These are phyloP conservation scores for Capsicum chinense DNA, from an alignment of 257 asterid genomes.

Conservation along the genomic window DNA sequence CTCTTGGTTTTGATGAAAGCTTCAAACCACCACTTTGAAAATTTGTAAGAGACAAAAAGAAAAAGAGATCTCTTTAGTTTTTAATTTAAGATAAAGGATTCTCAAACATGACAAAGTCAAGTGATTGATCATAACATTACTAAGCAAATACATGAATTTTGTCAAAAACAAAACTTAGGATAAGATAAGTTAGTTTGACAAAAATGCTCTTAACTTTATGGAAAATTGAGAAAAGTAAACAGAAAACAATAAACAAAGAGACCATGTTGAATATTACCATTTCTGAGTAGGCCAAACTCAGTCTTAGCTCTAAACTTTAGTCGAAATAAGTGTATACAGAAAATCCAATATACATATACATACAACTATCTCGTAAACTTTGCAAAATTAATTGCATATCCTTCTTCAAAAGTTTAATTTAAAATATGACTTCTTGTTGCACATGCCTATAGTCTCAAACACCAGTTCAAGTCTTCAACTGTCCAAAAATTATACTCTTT, in stretches of 20 bases:
- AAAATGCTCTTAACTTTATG: slow-evolving; percentile 23
- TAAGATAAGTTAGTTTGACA: slow-evolving; percentile 29
- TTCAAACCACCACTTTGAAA: too few relatives aligned
- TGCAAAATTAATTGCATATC: too few relatives aligned
- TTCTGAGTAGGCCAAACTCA: neutral
- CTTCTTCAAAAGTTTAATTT: too few relatives aligned
- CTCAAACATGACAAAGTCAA: slow-evolving; percentile 10
- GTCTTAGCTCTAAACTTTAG: too few relatives aligned
- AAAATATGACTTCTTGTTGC: too few relatives aligned
- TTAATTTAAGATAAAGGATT: slow-evolving; percentile 10
- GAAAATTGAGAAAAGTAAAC: slow-evolving; percentile 1
- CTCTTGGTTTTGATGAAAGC: too few relatives aligned
- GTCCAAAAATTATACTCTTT: too few relatives aligned
- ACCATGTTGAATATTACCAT: slow-evolving; percentile 33
- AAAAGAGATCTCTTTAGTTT: neutral
- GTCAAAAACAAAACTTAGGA: slow-evolving; percentile 13
- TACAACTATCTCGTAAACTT: too few relatives aligned
- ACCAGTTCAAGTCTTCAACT: too few relatives aligned
- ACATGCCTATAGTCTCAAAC: too few relatives aligned
- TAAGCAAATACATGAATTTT: slow-evolving; percentile 19
- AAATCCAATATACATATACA: too few relatives aligned
- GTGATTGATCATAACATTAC: slow-evolving; percentile 16
- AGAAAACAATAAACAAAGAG: slow-evolving; percentile 4
- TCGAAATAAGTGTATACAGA: too few relatives aligned
- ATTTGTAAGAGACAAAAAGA: neutral